phyloP scores from a whole-genome alignment of 208 protist species.

The Trypanosoma lewisi region DNA sequence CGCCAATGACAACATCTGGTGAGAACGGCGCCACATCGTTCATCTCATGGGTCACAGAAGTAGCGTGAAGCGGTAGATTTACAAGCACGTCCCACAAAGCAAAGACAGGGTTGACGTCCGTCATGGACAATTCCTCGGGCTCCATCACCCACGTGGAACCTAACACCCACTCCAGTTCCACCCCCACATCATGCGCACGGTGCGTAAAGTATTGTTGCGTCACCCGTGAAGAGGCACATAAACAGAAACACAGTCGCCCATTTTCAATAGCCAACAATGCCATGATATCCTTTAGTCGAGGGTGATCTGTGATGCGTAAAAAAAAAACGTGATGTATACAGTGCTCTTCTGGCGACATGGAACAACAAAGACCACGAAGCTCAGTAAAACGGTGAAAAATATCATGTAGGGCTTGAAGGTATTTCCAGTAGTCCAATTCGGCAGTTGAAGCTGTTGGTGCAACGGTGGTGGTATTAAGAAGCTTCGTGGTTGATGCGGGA shows the following conservation, averaged over 20 bases:
- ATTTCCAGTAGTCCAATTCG: slow-evolving; percentile 20
- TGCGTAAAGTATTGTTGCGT: slow-evolving; percentile 55
- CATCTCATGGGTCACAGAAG: neutral
- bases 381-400: slow-evolving; percentile 19
- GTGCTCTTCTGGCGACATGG: neutral
- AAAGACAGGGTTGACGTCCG: slow-evolving; percentile 50
- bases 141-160: slow-evolving; percentile 52
- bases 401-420: slow-evolving; percentile 28
- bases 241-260: slow-evolving; percentile 49
- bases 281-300: slow-evolving; percentile 47
- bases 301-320: slow-evolving; percentile 43
- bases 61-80: slow-evolving; percentile 38
- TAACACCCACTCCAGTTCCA: slow-evolving; percentile 52
- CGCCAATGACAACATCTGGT: neutral
- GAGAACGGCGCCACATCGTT: neutral
- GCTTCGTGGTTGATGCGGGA: slow-evolving; percentile 5
- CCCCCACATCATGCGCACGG: slow-evolving; percentile 22
- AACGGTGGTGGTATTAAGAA: neutral
- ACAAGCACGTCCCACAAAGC: slow-evolving; percentile 52
- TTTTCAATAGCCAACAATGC: slow-evolving; percentile 57
- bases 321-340: slow-evolving; percentile 44
- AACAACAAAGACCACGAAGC: slow-evolving; percentile 20
- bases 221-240: slow-evolving; percentile 52
- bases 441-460: neutral
- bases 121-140: slow-evolving; percentile 21